Evolutionary conservation across 2,329 filamentous ascomycete genomes (phyloP).

Genomic region (Cladophialophora immunda): DNA sequence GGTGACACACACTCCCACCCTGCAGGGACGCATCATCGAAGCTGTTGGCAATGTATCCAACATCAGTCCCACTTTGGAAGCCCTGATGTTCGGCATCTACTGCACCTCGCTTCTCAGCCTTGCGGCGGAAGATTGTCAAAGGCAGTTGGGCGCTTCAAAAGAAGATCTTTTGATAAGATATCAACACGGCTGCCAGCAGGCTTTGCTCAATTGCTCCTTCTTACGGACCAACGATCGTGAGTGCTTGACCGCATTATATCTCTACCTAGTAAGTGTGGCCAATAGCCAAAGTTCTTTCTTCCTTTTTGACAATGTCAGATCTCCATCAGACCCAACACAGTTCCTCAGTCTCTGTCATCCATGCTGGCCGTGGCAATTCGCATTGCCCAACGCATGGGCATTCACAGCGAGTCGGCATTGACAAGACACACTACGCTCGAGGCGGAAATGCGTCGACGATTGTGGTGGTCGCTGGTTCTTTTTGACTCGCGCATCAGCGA

Average conservation of each 20-base stretch:
- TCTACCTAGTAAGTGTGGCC: constrained; percentile 66
- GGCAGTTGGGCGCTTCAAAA: constrained; percentile 51
- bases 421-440: constrained; percentile 61
- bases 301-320: constrained; percentile 55
- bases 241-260: constrained; percentile 60
- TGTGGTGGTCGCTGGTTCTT: constrained; percentile 53
- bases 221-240: constrained; percentile 52
- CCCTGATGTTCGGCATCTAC: constrained; percentile 75
- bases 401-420: constrained; percentile 54
- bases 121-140: constrained; percentile 61
- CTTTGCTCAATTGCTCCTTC: constrained; percentile 54
- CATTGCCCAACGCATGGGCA: constrained; percentile 47
- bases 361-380: constrained; percentile 52
- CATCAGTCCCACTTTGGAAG: constrained; percentile 67
- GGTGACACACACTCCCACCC: constrained; percentile 71
- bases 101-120: constrained; percentile 67
- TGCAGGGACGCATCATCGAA: constrained; percentile 70
- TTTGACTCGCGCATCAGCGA: constrained; percentile 52
- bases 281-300: constrained; percentile 47
- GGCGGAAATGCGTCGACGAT: constrained; percentile 48
- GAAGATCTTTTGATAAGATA: constrained; percentile 56
- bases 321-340: constrained; percentile 64
- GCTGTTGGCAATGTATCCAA: constrained; percentile 65
- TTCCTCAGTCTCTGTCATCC: constrained; percentile 52
- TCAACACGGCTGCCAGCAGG: constrained; percentile 58